Base-by-base conservation (phyloP, 176 grass and related monocot species). In the Cenchrus americanus region DNA sequence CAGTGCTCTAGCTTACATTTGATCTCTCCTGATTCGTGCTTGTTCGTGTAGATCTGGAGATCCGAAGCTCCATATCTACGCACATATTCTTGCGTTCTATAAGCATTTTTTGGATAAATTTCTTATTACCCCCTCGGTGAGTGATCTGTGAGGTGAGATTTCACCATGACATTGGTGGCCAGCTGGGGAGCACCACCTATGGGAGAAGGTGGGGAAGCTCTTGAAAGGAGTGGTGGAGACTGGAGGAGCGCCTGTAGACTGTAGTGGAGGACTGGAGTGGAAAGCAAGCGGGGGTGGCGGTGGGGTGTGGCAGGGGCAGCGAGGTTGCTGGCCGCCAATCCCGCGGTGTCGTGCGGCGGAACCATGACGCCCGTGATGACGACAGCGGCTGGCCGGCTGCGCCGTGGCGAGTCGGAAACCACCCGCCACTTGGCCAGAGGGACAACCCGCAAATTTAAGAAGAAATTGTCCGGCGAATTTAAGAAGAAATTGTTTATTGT, bases 31-130 rank as follows among this genome's bases (percentile, higher is more conserved):
- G 61, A 75, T 87, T 41, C 1, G 19, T 82, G 65, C 65, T 85
- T 49, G 18, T 17, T 68, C 17, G 23, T 37, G 61, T 73, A 65
- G 86, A 84, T 79, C 86, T 65, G 55, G 46, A 13, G 76, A 22
- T 8, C 34, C 3, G 15, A 7, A 2, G 7, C 78, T 47, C 43
- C 70, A 57, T 73, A 88, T 88, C 74, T 72, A 24, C 8, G 13
- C 17, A 0, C 0, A 8, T 55, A 5, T 42, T 40, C 8, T 54
- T 21, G 5, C 17, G 4, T 22, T 32, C 13, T 44, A 8, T 5
- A 34, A 14, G 12, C 12, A 7, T 15, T 30, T 27, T 62, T 23
- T 23, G 22, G 10, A 6, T 6, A 3, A 63, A 27, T 63, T 63
- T 63, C 24, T 14, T 2, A 0, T 24, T 10, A 10, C 23, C 10